Conservation (phyloP, 139 green algal genomes). For the Picochlorum sp. region DNA sequence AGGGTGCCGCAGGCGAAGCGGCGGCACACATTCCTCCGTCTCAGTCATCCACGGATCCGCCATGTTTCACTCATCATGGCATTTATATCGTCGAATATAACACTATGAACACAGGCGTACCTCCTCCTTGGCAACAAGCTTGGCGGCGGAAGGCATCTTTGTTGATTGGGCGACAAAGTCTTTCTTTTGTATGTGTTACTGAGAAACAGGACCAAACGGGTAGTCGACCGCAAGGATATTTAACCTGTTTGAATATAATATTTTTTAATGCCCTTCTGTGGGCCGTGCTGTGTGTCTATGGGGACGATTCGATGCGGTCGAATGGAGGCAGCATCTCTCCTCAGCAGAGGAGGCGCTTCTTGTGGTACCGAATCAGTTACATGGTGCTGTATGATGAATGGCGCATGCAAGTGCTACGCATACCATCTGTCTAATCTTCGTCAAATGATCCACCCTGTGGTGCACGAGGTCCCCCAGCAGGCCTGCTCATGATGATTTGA, state of each 20-base stretch:
- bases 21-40: too few species aligned
- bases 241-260: constrained; percentile 41
- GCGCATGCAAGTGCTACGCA: too few species aligned
- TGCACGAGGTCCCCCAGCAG: constrained; percentile 75
- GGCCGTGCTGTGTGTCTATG: too few species aligned
- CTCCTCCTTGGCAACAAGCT: constrained; percentile 64
- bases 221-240: constrained; percentile 62
- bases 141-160: constrained; percentile 59
- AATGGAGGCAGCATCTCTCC: not conserved
- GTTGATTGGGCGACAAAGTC: not conserved
- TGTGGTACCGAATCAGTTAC: not conserved
- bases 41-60: too few species aligned
- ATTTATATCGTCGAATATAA: not conserved
- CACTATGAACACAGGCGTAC: constrained; percentile 28
- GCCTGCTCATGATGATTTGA: constrained; percentile 97
- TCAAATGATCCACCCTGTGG: constrained; percentile 16
- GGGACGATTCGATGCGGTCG: too few species aligned
- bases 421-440: constrained; percentile 28
- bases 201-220: constrained; percentile 57
- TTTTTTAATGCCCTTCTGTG: too few species aligned
- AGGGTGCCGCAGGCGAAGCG: too few species aligned
- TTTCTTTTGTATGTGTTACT: constrained; percentile 1
- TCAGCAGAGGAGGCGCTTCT: too few species aligned
- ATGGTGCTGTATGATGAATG: not conserved
- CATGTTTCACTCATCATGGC: too few species aligned